These are phyloP conservation scores for Stipa capillata DNA, from an alignment of 176 grass and related monocot species.

Conservation along the genomic window DNA sequence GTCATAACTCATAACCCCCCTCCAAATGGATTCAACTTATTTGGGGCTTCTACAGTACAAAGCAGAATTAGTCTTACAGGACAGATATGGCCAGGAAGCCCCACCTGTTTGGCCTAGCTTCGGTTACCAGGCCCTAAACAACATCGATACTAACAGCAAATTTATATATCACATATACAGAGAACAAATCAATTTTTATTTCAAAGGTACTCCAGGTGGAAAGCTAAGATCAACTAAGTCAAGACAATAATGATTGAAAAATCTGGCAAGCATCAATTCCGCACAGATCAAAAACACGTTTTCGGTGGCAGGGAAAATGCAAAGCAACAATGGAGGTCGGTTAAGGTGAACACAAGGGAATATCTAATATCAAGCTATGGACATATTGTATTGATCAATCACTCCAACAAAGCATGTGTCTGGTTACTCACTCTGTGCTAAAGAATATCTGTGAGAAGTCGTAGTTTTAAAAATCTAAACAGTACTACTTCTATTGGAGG, in stretches of 20 bases:
- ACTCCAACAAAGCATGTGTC: background rate
- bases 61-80: background rate
- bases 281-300: background rate
- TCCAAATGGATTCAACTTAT: conserved; percentile 5
- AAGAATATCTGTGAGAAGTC: background rate
- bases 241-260: background rate
- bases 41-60: conserved; percentile 12
- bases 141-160: conserved; percentile 5
- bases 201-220: background rate
- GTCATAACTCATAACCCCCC: background rate
- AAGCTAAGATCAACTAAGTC: background rate
- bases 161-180: background rate
- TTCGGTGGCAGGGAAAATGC: background rate
- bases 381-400: background rate
- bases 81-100: background rate
- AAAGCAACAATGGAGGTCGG: background rate
- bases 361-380: background rate
- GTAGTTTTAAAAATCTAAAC: background rate
- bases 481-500: background rate
- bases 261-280: background rate
- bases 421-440: background rate
- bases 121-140: background rate
- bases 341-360: background rate
- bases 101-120: background rate
- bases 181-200: background rate